Conservation (phyloP, 2,329 filamentous ascomycete species). For the Phialocephala subalpina region DNA sequence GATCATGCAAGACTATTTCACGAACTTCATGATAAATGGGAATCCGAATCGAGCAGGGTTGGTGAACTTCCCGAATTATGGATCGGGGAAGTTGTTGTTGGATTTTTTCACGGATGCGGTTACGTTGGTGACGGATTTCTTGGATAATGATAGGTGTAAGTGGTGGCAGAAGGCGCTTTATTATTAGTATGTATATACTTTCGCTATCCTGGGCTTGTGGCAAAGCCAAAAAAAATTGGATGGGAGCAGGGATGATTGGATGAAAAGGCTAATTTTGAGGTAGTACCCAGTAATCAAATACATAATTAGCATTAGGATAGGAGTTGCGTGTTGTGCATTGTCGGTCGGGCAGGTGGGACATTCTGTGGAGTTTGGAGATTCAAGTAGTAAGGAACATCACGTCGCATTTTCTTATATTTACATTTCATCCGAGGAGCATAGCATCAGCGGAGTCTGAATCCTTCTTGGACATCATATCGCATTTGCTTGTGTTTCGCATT, state of each 20-base stretch:
- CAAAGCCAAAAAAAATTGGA: background rate
- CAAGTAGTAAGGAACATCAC: background rate
- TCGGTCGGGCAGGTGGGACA: background rate
- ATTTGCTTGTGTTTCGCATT: too few relatives aligned
- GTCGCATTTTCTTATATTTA: background rate
- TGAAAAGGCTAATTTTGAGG: background rate
- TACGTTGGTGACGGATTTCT: constrained; percentile 24
- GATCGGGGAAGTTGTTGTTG: constrained; percentile 13
- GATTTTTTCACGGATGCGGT: constrained; percentile 19
- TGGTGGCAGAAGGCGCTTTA: constrained; percentile 45
- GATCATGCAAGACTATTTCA: constrained; percentile 47
- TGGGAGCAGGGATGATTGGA: background rate
- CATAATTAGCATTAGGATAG: background rate
- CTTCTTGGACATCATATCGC: too few relatives aligned
- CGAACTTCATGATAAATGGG: constrained; percentile 44
- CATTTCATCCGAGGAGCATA: too few relatives aligned
- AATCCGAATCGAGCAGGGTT: constrained; percentile 39
- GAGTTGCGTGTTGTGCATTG: background rate
- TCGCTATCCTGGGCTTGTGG: background rate
- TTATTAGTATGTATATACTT: constrained; percentile 8
- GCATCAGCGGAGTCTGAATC: too few relatives aligned
- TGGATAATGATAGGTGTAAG: constrained; percentile 43
- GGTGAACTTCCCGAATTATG: constrained; percentile 14
- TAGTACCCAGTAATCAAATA: background rate
- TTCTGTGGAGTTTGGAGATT: background rate